Percentiles rank a stretch among this genome's conserved stretches.
Conservation (phyloP, 176 grass and related monocot genomes). For the Saccharum spontaneum region DNA sequence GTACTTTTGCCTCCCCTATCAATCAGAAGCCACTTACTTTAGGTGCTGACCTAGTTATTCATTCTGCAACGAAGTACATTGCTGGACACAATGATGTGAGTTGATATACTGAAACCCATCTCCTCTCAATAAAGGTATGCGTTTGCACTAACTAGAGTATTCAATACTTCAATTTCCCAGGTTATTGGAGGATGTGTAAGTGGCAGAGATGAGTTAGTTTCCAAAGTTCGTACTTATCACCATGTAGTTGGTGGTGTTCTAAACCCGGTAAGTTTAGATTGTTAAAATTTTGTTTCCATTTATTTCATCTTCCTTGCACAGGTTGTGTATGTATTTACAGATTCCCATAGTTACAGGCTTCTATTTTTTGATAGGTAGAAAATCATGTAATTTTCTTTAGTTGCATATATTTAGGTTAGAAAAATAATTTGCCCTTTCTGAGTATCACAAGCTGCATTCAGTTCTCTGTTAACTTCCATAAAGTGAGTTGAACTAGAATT, state of each 20-base stretch:
- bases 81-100: constrained; percentile 97
- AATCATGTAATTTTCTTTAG: not conserved
- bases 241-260: constrained; percentile 89
- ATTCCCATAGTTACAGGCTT: not conserved
- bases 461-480: not conserved
- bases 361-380: constrained; percentile 6
- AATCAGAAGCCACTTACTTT: constrained; percentile 97
- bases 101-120: constrained; percentile 9
- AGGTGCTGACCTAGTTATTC: constrained; percentile 93
- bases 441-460: not conserved
- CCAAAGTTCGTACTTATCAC: constrained; percentile 77
- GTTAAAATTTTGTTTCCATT: not conserved
- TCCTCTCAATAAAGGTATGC: constrained; percentile 5
- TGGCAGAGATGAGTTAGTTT: constrained; percentile 70
- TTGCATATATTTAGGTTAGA: not conserved
- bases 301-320: constrained; percentile 3
- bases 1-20: constrained; percentile 95
- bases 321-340: not conserved
- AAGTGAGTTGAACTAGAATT: not conserved
- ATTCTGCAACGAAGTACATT: constrained; percentile 99
- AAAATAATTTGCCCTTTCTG: not conserved
- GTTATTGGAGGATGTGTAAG: constrained; percentile 83
- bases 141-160: constrained; percentile 4
- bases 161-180: constrained; percentile 35
- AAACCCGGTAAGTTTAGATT: constrained; percentile 64